Conservation (phyloP, 2,329 filamentous ascomycete species). For the Apiospora malaysiana region DNA sequence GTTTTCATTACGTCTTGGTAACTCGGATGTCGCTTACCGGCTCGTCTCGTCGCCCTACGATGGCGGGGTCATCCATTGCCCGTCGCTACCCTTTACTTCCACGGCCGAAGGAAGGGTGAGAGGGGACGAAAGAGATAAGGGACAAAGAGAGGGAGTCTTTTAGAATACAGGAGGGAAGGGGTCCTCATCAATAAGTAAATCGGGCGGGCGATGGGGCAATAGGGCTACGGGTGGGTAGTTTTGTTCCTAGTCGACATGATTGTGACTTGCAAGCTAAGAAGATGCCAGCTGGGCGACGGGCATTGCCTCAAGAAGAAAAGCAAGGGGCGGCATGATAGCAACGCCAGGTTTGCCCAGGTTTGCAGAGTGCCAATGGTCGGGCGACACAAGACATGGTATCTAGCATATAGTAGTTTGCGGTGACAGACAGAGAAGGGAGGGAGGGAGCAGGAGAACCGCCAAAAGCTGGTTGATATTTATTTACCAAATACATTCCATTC, state of each 20-base stretch:
- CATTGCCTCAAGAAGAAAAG: not conserved
- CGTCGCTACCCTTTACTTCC: not conserved
- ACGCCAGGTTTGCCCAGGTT: not conserved
- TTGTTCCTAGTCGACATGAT: not conserved
- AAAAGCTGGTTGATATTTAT: not conserved
- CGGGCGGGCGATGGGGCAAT: not conserved
- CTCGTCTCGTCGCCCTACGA: not conserved
- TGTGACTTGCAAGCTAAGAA: not conserved
- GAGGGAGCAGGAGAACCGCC: not conserved
- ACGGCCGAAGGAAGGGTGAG: too few species aligned
- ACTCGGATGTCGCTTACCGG: conserved; percentile 27
- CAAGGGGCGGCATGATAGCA: not conserved
- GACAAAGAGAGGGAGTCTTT: not conserved
- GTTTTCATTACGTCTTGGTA: conserved; percentile 41
- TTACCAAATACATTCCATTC: not conserved
- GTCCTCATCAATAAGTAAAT: not conserved
- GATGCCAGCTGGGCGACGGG: not conserved
- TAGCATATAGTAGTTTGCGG: not conserved
- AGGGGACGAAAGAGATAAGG: not conserved
- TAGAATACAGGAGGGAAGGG: not conserved
- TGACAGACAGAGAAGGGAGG: not conserved
- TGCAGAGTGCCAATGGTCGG: not conserved
- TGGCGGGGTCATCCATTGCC: not conserved
- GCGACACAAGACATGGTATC: not conserved
- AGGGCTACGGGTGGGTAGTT: not conserved